phyloP scores from a whole-genome alignment of 208 protist genomes.

The Leishmania turanica region DNA sequence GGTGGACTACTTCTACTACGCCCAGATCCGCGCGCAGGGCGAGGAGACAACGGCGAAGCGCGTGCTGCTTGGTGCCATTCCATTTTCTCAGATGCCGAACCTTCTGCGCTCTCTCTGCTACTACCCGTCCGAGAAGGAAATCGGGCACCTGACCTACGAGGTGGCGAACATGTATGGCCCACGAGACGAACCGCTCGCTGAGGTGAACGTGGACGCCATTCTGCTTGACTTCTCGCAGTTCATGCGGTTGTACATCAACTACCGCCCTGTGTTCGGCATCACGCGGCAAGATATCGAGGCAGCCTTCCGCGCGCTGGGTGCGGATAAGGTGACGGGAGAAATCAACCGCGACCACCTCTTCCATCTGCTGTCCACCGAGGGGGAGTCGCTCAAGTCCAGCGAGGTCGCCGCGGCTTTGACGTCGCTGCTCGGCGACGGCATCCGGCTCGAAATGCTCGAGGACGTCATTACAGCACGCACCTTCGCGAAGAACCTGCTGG shows the following conservation, averaged over 20 bases:
- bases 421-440: constrained; percentile 87
- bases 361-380: constrained; percentile 64
- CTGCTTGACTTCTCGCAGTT: constrained; percentile 91
- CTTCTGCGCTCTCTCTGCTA: constrained; percentile 95
- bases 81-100: constrained; percentile 93
- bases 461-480: constrained; percentile 85
- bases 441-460: constrained; percentile 87
- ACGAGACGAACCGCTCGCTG: constrained; percentile 54
- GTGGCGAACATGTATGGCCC: constrained; percentile 85
- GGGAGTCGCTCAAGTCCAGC: constrained; percentile 69
- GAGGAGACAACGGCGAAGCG: constrained; percentile 94
- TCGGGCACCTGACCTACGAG: constrained; percentile 94
- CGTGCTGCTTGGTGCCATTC: constrained; percentile 88
- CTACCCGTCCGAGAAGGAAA: constrained; percentile 94
- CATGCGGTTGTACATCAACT: constrained; percentile 95
- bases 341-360: constrained; percentile 83
- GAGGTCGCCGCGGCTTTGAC: constrained; percentile 83
- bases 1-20: constrained; percentile 97
- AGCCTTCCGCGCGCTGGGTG: constrained; percentile 86
- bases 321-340: constrained; percentile 64
- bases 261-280: constrained; percentile 93
- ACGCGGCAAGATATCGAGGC: constrained; percentile 87
- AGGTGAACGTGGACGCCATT: constrained; percentile 77
- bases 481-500: constrained; percentile 90
- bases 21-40: constrained; percentile 93